Conservation (phyloP, 345 rosid species). For the Bruguiera sexangula region DNA sequence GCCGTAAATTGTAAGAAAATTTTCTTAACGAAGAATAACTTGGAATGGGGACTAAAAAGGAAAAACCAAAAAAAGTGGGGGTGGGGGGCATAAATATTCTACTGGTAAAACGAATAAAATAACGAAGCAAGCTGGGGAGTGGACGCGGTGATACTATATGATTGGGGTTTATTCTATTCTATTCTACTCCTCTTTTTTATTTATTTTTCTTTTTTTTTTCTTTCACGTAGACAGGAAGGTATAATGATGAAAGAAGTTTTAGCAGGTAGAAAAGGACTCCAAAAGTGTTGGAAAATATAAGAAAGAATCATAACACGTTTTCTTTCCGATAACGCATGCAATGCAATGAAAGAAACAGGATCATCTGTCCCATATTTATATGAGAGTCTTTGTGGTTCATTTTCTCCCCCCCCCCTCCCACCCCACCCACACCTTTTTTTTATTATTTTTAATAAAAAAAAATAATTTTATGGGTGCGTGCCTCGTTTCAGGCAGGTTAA, state of each 20-base stretch:
- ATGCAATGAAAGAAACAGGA: conserved; percentile 26
- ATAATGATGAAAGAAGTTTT: conserved; percentile 45
- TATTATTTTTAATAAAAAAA: background rate
- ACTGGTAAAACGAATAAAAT: conserved; percentile 22
- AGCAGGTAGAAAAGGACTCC: conserved; percentile 8
- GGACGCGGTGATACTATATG: background rate
- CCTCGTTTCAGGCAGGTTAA: conserved; percentile 20
- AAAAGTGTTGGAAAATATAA: conserved; percentile 18
- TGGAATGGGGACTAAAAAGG: conserved; percentile 24
- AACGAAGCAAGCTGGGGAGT: conserved; percentile 19
- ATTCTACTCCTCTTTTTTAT: conserved; percentile 1
- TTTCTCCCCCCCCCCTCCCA: background rate
- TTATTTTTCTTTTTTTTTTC: background rate
- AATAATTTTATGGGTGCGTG: background rate
- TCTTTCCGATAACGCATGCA: background rate
- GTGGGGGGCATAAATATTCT: background rate
- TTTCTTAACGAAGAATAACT: conserved; percentile 19
- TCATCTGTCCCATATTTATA: conserved; percentile 42
- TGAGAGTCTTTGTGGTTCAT: background rate
- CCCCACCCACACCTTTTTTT: background rate
- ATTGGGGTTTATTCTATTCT: conserved; percentile 12
- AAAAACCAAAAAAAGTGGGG: background rate
- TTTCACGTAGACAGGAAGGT: conserved; percentile 68
- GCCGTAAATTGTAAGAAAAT: conserved; percentile 4
- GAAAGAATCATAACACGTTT: conserved; percentile 21